A percentile compares a stretch with the other conserved stretches of the same genome.
These are phyloP conservation scores for Plantago rigida DNA, from an alignment of 305 asterid genomes.

Conservation along the genomic window DNA sequence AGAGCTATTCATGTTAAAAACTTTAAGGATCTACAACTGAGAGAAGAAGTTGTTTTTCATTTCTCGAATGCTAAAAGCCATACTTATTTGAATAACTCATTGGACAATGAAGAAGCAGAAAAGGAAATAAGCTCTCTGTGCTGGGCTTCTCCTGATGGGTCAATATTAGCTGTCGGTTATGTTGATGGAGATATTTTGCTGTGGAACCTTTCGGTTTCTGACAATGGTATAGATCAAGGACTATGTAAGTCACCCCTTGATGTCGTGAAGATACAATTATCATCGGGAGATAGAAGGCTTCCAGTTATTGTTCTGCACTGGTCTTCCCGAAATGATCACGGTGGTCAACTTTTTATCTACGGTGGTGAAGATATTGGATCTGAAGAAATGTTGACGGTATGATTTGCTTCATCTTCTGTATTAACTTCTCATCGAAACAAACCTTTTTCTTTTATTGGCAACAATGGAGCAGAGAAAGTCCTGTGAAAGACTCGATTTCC, in stretches of 20 bases:
- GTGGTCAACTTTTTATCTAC: conserved; percentile 78
- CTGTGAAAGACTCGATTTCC: too few relatives aligned
- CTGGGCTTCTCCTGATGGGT: conserved; percentile 89
- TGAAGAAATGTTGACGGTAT: conserved; percentile 90
- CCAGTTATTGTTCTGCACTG: conserved; percentile 91
- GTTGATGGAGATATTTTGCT: conserved; percentile 92
- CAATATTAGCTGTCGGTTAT: conserved; percentile 87
- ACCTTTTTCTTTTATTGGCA: too few relatives aligned
- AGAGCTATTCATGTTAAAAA: conserved; percentile 63
- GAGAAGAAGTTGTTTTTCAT: conserved; percentile 40
- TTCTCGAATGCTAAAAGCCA: conserved; percentile 44
- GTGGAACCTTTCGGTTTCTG: conserved; percentile 65
- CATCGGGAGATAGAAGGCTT: conserved; percentile 72
- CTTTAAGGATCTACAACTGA: conserved; percentile 54
- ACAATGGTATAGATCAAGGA: conserved; percentile 36
- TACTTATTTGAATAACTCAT: conserved; percentile 31
- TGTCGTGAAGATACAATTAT: conserved; percentile 61
- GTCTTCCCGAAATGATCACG: conserved; percentile 49
- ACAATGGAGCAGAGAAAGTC: too few relatives aligned
- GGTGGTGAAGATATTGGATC: conserved; percentile 95
- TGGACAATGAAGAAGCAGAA: conserved; percentile 52
- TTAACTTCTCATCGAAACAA: conserved; percentile 11
- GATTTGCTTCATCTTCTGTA: conserved; percentile 26
- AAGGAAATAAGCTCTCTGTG: conserved; percentile 93
- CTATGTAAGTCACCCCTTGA: conserved; percentile 39